A percentile compares a stretch with the other conserved stretches of the same genome.
These are phyloP conservation scores for Ophiosphaerella herpotricha DNA, from an alignment of 2,329 filamentous ascomycete genomes.

Conservation along the genomic window DNA sequence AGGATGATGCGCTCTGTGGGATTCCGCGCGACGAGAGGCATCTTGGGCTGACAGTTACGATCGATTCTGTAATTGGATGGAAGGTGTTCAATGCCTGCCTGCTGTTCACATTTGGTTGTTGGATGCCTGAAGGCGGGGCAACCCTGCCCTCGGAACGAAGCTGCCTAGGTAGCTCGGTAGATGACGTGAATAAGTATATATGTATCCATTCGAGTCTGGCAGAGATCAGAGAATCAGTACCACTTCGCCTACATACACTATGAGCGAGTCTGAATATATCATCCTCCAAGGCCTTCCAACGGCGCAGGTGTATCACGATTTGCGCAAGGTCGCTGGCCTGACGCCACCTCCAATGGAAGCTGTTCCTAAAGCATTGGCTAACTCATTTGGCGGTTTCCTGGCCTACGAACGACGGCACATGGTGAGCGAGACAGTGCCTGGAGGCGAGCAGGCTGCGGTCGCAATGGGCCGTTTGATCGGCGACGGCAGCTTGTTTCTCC, in stretches of 20 bases:
- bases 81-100: too few species aligned
- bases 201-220: too few species aligned
- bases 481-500: constrained; percentile 59
- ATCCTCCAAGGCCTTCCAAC: constrained; percentile 33
- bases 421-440: constrained; percentile 25
- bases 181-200: too few species aligned
- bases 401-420: constrained; percentile 32
- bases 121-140: too few species aligned
- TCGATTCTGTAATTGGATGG: too few species aligned
- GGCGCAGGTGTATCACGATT: constrained; percentile 37
- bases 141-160: too few species aligned
- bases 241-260: constrained; percentile 1
- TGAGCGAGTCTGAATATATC: constrained; percentile 24
- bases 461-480: constrained; percentile 59
- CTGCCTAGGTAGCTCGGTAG: too few species aligned
- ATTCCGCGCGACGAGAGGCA: constrained; percentile 41
- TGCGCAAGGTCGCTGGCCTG: constrained; percentile 33
- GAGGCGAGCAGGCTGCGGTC: constrained; percentile 34
- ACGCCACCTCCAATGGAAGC: constrained; percentile 36
- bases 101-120: too few species aligned
- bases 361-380: constrained; percentile 31
- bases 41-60: constrained; percentile 6
- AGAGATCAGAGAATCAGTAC: neutral
- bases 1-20: constrained; percentile 74
- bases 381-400: constrained; percentile 30